Evolutionary conservation across 148 eudicot species (phyloP).

Genomic region (Chenopodium quinoa): DNA sequence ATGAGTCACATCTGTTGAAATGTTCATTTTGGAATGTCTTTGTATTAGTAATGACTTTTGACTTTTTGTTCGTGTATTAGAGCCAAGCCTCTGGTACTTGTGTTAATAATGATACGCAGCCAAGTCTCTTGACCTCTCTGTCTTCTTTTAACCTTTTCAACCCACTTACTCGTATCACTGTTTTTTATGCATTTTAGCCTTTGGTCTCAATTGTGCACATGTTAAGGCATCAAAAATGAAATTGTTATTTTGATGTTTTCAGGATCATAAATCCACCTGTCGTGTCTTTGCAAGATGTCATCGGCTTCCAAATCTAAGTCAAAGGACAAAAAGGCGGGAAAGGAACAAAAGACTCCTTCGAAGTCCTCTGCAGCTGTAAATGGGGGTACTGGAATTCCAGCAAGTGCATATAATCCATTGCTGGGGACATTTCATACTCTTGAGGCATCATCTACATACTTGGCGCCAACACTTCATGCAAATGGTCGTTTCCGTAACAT

Average conservation of each 20-base stretch:
- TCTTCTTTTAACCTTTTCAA: neutral
- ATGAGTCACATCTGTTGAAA: neutral
- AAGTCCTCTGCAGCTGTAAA: constrained; percentile 54
- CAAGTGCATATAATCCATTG: constrained; percentile 88
- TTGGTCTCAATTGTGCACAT: neutral
- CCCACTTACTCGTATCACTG: neutral
- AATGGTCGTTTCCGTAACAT: constrained; percentile 83
- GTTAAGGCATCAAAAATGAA: neutral
- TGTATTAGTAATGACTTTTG: neutral
- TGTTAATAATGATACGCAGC: neutral
- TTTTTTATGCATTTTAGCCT: neutral
- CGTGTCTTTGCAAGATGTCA: constrained; percentile 47
- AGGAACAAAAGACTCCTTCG: constrained; percentile 70
- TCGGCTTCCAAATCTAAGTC: constrained; percentile 74
- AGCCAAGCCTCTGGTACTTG: neutral
- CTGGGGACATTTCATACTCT: constrained; percentile 79
- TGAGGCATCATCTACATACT: constrained; percentile 55
- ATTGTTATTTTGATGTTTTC: neutral
- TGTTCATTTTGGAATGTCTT: neutral
- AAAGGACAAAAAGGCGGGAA: constrained; percentile 70
- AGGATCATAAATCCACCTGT: constrained; percentile 13
- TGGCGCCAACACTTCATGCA: constrained; percentile 47
- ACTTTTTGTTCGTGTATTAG: neutral
- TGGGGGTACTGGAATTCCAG: constrained; percentile 45
- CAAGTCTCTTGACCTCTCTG: neutral